These are phyloP conservation scores for Spencermartinsiella ligniputridi DNA, from an alignment of 1,139 yeast species.

Conservation along the genomic window DNA sequence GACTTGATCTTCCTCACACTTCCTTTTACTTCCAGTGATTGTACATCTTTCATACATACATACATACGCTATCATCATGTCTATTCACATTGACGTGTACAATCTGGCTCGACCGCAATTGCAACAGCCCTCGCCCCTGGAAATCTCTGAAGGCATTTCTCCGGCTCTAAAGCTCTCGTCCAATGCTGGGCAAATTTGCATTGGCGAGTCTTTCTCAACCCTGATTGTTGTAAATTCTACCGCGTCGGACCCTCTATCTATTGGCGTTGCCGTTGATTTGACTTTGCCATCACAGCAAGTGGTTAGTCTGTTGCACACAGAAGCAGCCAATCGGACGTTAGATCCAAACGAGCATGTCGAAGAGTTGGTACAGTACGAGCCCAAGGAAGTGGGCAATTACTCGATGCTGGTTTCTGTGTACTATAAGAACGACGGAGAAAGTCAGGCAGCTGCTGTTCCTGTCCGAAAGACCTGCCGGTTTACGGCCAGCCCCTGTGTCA, in stretches of 20 bases:
- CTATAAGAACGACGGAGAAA: slow-evolving; percentile 15
- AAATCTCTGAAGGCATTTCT: not conserved
- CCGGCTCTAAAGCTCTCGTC: slow-evolving; percentile 21
- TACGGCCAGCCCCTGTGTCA: slow-evolving; percentile 30
- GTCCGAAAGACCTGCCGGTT: slow-evolving; percentile 29
- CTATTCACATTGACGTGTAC: not conserved
- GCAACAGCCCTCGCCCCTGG: not conserved
- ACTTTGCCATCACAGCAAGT: slow-evolving; percentile 19
- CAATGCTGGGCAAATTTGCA: slow-evolving; percentile 28
- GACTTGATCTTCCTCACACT: too few relatives aligned
- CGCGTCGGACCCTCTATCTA: slow-evolving; percentile 11
- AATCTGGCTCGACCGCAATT: not conserved
- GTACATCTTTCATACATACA: too few relatives aligned
- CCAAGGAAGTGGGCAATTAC: slow-evolving; percentile 30
- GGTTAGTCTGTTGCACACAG: slow-evolving; percentile 14
- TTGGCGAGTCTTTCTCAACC: slow-evolving; percentile 30
- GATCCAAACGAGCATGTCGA: slow-evolving; percentile 6
- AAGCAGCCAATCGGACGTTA: slow-evolving; percentile 9
- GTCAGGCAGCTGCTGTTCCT: slow-evolving; percentile 13
- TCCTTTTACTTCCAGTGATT: too few relatives aligned
- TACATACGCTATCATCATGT: not conserved
- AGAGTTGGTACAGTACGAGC: slow-evolving; percentile 27
- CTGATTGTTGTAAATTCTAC: slow-evolving; percentile 23
- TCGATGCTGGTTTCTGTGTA: slow-evolving; percentile 26
- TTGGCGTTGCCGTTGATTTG: slow-evolving; percentile 20